phyloP scores from a whole-genome alignment of 2,329 filamentous ascomycete genomes.

The Neonectria neomacrospora region DNA sequence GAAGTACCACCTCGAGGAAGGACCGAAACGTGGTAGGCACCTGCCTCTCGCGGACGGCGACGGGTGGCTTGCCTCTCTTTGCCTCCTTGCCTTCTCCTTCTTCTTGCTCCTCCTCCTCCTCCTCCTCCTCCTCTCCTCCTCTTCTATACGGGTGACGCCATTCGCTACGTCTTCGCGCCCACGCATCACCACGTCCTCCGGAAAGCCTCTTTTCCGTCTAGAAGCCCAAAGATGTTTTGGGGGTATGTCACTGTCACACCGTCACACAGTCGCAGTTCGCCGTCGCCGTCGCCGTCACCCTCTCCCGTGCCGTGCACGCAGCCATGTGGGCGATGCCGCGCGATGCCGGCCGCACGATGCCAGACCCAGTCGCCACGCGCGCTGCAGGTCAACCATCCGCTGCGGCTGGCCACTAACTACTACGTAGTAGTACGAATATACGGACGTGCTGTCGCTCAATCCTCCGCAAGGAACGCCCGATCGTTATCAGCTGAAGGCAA shows the following conservation, averaged over 20 bases:
- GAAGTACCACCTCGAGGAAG: no score
- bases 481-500: conserved; percentile 2
- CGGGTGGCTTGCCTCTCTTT: neutral
- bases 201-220: neutral
- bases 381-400: conserved; percentile 10
- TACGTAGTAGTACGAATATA: no score
- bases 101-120: no score
- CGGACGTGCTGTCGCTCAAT: no score
- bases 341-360: conserved; percentile 3
- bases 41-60: neutral
- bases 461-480: neutral
- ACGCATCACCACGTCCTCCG: neutral
- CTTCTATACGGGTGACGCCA: neutral
- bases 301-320: neutral
- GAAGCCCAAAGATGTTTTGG: no score
- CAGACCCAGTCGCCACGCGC: conserved; percentile 15
- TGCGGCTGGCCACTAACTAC: neutral
- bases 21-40: no score
- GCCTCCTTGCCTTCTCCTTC: neutral
- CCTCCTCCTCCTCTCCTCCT: neutral
- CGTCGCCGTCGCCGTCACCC: neutral
- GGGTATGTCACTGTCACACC: neutral
- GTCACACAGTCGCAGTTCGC: neutral
- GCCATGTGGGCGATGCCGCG: neutral
- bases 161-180: neutral